These are phyloP conservation scores for Euphorbia schlechtendalii DNA, from an alignment of 441 rosid species.

Conservation along the genomic window DNA sequence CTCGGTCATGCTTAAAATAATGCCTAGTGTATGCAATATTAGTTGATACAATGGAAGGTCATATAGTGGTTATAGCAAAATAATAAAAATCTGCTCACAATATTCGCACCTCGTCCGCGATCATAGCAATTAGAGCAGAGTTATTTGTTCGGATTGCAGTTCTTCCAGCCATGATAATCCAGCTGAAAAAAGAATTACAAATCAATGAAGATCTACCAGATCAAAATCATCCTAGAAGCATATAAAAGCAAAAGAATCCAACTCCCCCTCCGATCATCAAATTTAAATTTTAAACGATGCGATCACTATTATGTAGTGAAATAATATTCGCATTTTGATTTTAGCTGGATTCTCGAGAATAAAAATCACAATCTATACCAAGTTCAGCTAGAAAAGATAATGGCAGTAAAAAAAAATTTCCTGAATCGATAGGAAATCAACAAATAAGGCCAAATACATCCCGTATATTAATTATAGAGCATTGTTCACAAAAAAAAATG, in stretches of 20 bases:
- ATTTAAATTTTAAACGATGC: not conserved
- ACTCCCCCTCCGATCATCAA: not conserved
- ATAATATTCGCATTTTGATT: not conserved
- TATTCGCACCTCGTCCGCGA: too few relatives aligned
- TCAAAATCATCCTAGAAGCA: not conserved
- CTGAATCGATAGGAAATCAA: not conserved
- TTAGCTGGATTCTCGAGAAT: not conserved
- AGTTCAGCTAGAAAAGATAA: not conserved
- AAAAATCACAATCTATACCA: not conserved
- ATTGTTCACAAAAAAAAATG: not conserved
- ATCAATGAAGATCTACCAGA: not conserved
- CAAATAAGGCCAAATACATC: not conserved
- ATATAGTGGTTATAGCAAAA: too few relatives aligned
- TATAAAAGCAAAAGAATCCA: not conserved
- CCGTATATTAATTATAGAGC: not conserved
- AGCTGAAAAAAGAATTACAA: not conserved
- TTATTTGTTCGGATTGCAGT: too few relatives aligned
- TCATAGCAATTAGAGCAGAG: too few relatives aligned
- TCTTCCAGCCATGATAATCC: too few relatives aligned
- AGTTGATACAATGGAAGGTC: too few relatives aligned
- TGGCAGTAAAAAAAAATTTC: not conserved
- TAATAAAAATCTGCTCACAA: too few relatives aligned
- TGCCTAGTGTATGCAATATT: too few relatives aligned
- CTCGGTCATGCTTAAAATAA: too few relatives aligned
- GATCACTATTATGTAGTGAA: not conserved